Evolutionary conservation across 2,329 filamentous ascomycete species (phyloP).

Genomic region (Diaporthe citriasiana): DNA sequence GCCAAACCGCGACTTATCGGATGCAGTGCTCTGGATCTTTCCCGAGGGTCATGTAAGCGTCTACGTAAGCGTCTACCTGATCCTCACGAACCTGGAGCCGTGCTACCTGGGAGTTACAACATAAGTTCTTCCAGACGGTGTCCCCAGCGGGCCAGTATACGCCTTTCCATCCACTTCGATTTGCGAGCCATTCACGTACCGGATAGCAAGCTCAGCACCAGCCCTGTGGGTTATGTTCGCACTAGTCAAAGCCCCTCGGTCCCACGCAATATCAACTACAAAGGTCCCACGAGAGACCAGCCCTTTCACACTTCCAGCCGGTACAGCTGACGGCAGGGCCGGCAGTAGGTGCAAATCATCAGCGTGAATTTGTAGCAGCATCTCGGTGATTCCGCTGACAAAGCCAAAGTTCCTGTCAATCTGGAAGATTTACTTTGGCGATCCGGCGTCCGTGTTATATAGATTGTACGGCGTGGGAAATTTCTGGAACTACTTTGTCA

Average conservation of each 20-base stretch:
- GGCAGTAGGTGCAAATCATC: constrained; percentile 10
- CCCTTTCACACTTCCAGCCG: not conserved
- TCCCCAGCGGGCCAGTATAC: not conserved
- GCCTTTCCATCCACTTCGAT: not conserved
- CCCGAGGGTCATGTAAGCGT: no score
- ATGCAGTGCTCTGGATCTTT: not conserved
- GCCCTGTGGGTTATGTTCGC: constrained; percentile 18
- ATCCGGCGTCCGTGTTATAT: constrained; percentile 5
- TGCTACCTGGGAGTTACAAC: not conserved
- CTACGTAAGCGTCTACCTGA: not conserved
- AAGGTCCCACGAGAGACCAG: constrained; percentile 7
- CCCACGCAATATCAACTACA: constrained; percentile 14
- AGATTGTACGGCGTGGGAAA: constrained; percentile 18
- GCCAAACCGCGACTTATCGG: not conserved
- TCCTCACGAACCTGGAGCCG: no score
- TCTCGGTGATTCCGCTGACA: constrained; percentile 30
- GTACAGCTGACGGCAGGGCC: not conserved
- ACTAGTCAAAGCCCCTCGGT: not conserved
- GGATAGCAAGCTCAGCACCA: constrained; percentile 7
- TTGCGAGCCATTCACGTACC: constrained; percentile 7
- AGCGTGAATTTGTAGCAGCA: constrained; percentile 36
- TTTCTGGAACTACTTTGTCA: constrained; percentile 8
- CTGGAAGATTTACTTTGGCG: constrained; percentile 28
- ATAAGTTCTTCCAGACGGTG: not conserved
- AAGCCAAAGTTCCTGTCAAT: constrained; percentile 33